Conservation (phyloP, 2,329 filamentous ascomycete genomes). For the Penicillium sp. region DNA sequence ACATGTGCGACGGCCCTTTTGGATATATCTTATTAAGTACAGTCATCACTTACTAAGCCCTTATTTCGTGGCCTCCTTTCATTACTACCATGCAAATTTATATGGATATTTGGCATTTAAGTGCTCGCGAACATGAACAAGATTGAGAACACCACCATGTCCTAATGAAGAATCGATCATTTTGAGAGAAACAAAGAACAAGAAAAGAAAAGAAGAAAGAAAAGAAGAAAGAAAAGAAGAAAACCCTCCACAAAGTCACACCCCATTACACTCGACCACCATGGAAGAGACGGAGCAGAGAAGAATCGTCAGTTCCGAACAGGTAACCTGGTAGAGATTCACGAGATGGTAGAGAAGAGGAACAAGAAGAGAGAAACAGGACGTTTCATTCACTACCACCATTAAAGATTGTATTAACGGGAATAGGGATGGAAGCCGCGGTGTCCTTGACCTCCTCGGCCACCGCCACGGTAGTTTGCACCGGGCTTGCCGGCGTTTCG, state of each 20-base stretch:
- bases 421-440: constrained; percentile 80
- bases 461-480: constrained; percentile 89
- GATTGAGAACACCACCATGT: background rate
- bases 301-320: background rate
- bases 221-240: background rate
- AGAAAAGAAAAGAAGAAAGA: background rate
- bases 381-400: constrained; percentile 6
- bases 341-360: background rate
- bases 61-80: too few species aligned
- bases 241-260: background rate
- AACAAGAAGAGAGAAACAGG: background rate
- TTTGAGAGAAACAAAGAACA: background rate
- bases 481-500: constrained; percentile 92
- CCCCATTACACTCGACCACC: background rate
- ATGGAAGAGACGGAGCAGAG: background rate
- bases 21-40: too few species aligned
- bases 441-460: constrained; percentile 66
- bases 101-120: background rate
- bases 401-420: constrained; percentile 26
- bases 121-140: background rate
- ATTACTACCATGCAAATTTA: background rate
- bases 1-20: too few species aligned
- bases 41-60: too few species aligned
- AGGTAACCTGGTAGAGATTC: background rate
- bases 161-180: background rate